A percentile compares a stretch with the other conserved stretches of the same genome.
Conservation (phyloP, 441 rosid genomes). For the Flueggea neowawraea region DNA sequence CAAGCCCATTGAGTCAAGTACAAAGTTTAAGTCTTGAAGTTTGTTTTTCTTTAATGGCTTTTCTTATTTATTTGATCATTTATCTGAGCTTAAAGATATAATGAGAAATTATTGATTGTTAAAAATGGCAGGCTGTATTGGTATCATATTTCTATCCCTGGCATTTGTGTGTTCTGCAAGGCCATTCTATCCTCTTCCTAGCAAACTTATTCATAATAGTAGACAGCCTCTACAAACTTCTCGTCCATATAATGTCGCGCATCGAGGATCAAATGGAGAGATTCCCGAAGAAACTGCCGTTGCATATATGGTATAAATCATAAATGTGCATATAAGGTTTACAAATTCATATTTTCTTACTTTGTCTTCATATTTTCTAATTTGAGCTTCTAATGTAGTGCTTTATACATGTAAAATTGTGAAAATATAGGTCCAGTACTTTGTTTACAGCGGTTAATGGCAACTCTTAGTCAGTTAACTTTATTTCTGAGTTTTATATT, state of each 20-base stretch:
- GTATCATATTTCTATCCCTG: conserved; percentile 42
- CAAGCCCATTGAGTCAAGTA: no score
- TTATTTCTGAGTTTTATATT: no score
- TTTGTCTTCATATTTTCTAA: not conserved
- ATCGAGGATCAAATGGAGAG: conserved; percentile 96
- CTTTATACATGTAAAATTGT: no score
- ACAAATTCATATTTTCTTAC: not conserved
- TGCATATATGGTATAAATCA: conserved; percentile 69
- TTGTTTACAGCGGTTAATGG: no score
- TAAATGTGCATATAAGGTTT: not conserved
- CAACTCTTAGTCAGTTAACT: no score
- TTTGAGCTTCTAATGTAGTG: no score
- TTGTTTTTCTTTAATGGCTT: no score
- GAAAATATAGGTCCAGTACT: no score
- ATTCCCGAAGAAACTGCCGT: conserved; percentile 94
- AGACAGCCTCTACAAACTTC: conserved; percentile 76
- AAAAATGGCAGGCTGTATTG: conserved; percentile 36
- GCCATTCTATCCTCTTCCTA: conserved; percentile 82
- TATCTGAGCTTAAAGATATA: no score
- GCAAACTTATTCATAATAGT: conserved; percentile 33
- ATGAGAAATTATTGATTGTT: no score
- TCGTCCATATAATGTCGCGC: conserved; percentile 85
- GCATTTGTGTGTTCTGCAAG: conserved; percentile 51
- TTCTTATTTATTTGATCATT: no score
- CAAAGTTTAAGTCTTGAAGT: no score